A percentile compares a stretch with the other conserved stretches of the same genome.
Conservation (phyloP, 202 grass and related monocot species). For the Tripidium arundinaceum region DNA sequence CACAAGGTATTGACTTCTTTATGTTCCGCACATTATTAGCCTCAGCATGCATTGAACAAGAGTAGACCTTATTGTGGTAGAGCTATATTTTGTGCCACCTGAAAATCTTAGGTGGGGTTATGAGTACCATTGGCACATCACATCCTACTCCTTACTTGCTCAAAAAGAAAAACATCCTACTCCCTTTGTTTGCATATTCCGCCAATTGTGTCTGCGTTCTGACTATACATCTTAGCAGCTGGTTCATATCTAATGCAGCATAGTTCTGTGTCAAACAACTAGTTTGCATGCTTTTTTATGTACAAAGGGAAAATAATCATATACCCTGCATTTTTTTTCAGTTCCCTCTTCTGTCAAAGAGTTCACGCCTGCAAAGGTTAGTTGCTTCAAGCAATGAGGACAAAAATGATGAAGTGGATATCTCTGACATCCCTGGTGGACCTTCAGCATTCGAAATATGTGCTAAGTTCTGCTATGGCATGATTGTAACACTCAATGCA, state of each 20-base stretch:
- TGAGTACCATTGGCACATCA: not conserved
- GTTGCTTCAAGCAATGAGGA: slow-evolving; percentile 59
- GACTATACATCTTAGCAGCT: not conserved
- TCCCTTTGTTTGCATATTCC: not conserved
- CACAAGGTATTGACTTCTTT: slow-evolving; percentile 71
- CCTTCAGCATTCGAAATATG: slow-evolving; percentile 93
- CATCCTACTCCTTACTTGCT: not conserved
- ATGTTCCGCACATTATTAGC: slow-evolving; percentile 12
- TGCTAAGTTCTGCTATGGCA: slow-evolving; percentile 96
- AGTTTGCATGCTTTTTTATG: not conserved
- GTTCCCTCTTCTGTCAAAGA: slow-evolving; percentile 99
- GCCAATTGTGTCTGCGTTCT: not conserved
- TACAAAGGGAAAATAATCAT: not conserved
- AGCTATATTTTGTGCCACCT: slow-evolving; percentile 1
- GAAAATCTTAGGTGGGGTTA: not conserved
- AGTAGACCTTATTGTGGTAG: not conserved
- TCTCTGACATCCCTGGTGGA: slow-evolving; percentile 88
- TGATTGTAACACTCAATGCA: slow-evolving; percentile 91
- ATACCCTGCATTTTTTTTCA: slow-evolving; percentile 44
- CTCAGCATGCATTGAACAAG: slow-evolving; percentile 1
- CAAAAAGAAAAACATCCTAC: not conserved
- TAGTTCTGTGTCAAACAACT: slow-evolving; percentile 4
- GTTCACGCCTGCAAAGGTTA: slow-evolving; percentile 76
- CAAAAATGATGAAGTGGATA: slow-evolving; percentile 64
- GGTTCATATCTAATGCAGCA: not conserved